Conservation (phyloP, 1,139 yeast species). For the Candida anutae region DNA sequence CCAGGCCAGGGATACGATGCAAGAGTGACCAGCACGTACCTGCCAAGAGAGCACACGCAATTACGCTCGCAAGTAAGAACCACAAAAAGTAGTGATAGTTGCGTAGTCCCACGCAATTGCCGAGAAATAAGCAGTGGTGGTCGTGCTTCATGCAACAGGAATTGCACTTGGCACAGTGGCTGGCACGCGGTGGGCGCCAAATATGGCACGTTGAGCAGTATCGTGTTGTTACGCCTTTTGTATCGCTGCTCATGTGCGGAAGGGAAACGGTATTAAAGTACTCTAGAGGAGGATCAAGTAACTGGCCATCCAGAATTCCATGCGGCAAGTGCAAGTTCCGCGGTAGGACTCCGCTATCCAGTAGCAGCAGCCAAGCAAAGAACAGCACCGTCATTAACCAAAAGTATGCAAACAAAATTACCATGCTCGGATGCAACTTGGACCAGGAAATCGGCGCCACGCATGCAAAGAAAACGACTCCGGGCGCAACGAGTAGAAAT, state of each 20-base stretch:
- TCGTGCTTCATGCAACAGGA: constrained; percentile 38
- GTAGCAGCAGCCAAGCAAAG: constrained; percentile 46
- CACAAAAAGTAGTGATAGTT: constrained; percentile 33
- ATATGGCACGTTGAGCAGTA: constrained; percentile 40
- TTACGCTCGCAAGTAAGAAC: constrained; percentile 22
- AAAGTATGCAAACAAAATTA: constrained; percentile 49
- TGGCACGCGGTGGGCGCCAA: constrained; percentile 40
- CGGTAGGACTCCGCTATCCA: constrained; percentile 73
- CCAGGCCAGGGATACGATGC: constrained; percentile 13
- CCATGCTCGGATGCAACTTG: constrained; percentile 48
- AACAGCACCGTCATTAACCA: constrained; percentile 44
- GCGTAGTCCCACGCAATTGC: constrained; percentile 34
- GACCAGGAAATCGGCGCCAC: constrained; percentile 54
- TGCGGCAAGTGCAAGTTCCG: constrained; percentile 52
- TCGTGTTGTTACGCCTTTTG: constrained; percentile 31
- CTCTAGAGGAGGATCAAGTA: constrained; percentile 46
- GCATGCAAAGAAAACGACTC: constrained; percentile 37
- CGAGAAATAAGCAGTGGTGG: constrained; percentile 33
- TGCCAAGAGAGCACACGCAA: constrained; percentile 16
- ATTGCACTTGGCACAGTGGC: constrained; percentile 38
- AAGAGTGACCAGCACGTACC: constrained; percentile 22
- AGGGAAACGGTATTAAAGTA: constrained; percentile 50
- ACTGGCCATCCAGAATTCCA: constrained; percentile 8
- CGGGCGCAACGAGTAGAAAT: constrained; percentile 33
- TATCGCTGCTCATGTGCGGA: constrained; percentile 33